phyloP scores from a whole-genome alignment of 2,329 filamentous ascomycete genomes.

The Colletotrichum gloeosporioides region DNA sequence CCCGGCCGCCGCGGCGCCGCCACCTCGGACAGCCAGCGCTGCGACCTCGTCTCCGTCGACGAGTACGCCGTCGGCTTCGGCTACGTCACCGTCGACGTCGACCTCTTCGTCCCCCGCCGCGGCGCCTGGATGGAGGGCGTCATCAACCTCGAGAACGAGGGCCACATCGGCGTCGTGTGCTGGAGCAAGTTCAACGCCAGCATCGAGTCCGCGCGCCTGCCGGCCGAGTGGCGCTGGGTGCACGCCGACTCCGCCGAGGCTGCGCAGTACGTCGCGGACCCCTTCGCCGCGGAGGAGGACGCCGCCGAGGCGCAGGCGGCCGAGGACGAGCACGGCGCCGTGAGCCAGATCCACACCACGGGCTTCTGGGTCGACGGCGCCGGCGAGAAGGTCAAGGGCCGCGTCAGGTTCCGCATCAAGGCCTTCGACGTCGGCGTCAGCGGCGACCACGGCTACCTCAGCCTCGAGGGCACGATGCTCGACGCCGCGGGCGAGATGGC shows the following conservation, averaged over 20 bases:
- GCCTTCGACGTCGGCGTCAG: slow-evolving; percentile 84
- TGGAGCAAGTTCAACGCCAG: slow-evolving; percentile 93
- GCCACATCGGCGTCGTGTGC: slow-evolving; percentile 86
- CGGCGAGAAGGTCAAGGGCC: slow-evolving; percentile 73
- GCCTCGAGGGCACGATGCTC: slow-evolving; percentile 88
- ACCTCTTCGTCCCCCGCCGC: slow-evolving; percentile 79
- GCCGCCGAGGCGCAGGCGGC: slow-evolving; percentile 44
- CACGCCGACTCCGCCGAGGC: slow-evolving; percentile 53
- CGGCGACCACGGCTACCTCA: slow-evolving; percentile 79
- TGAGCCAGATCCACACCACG: slow-evolving; percentile 57
- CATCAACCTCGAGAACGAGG: slow-evolving; percentile 86
- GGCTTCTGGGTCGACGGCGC: slow-evolving; percentile 79
- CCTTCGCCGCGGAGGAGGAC: slow-evolving; percentile 29
- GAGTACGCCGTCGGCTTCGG: slow-evolving; percentile 88
- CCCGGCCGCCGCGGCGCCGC: slow-evolving; percentile 55
- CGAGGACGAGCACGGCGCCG: slow-evolving; percentile 58
- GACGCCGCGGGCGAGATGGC: slow-evolving; percentile 68
- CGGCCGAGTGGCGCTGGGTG: slow-evolving; percentile 81
- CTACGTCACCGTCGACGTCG: slow-evolving; percentile 87
- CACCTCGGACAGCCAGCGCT: slow-evolving; percentile 51
- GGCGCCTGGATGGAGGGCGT: slow-evolving; percentile 80
- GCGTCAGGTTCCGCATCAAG: slow-evolving; percentile 78
- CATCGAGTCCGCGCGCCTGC: slow-evolving; percentile 79
- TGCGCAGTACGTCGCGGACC: slow-evolving; percentile 39
- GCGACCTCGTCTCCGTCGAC: slow-evolving; percentile 60